Conservation (phyloP, 768 basidiomycete species). For the Butyriboletus loyo region DNA sequence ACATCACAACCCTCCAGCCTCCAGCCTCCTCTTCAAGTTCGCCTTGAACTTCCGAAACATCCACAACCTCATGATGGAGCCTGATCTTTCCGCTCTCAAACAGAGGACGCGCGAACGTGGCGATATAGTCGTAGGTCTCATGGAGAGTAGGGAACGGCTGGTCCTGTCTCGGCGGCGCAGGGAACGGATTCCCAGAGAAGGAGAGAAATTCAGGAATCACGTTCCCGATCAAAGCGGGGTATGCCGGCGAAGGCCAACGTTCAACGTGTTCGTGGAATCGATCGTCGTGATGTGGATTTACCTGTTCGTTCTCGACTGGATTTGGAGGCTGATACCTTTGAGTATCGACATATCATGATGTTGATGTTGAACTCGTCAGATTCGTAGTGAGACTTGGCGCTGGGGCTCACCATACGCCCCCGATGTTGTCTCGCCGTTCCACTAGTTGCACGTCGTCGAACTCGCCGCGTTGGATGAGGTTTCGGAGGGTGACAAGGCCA, state of each 20-base stretch:
- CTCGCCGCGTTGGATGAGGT: slow-evolving; percentile 39
- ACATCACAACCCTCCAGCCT: slow-evolving; percentile 41
- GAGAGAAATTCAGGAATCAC: slow-evolving; percentile 42
- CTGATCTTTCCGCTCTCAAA: slow-evolving; percentile 34
- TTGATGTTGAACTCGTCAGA: no score
- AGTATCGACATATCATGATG: no score
- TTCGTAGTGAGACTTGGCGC: no score
- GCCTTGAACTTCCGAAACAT: slow-evolving; percentile 35
- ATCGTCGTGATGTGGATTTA: background rate
- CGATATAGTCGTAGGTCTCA: slow-evolving; percentile 30
- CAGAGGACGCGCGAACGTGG: slow-evolving; percentile 24
- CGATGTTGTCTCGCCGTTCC: slow-evolving; percentile 45
- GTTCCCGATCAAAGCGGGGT: slow-evolving; percentile 48
- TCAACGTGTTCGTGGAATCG: background rate
- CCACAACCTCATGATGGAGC: slow-evolving; percentile 39
- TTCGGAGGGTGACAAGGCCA: slow-evolving; percentile 49
- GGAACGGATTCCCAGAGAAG: slow-evolving; percentile 32
- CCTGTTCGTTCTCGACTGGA: background rate
- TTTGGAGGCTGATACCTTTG: slow-evolving; percentile 13
- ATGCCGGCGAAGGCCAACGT: slow-evolving; percentile 47
- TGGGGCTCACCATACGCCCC: slow-evolving; percentile 45
- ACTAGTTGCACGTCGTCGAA: slow-evolving; percentile 45
- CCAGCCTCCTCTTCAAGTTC: slow-evolving; percentile 13
- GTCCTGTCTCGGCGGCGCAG: slow-evolving; percentile 14
- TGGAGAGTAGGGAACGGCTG: slow-evolving; percentile 31